These are phyloP conservation scores for Lagerstroemia speciosa DNA, from an alignment of 345 rosid species.

Conservation along the genomic window DNA sequence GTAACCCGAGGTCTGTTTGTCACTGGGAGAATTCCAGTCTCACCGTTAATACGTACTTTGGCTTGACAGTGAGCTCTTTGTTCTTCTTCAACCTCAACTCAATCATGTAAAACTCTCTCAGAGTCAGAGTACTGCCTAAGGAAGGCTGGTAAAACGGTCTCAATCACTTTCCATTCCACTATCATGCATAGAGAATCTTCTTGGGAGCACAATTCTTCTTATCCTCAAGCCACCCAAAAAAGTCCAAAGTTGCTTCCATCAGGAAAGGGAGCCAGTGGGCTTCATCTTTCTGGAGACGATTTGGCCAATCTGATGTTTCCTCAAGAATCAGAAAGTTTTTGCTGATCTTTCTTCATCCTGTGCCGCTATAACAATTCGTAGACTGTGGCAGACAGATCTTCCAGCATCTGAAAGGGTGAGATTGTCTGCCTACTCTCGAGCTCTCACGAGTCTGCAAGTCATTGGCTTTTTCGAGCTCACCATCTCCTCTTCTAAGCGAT, in stretches of 20 bases:
- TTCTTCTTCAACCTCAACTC: neutral
- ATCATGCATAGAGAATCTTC: conserved; percentile 23
- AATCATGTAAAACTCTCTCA: neutral
- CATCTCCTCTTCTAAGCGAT: neutral
- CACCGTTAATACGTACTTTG: no score
- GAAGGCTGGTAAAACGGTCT: conserved; percentile 15
- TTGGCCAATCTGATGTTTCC: neutral
- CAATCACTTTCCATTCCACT: conserved; percentile 16
- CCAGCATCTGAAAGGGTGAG: neutral
- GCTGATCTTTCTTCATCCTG: neutral
- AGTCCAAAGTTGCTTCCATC: conserved; percentile 21
- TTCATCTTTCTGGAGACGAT: conserved; percentile 1
- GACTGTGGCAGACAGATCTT: neutral
- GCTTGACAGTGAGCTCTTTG: no score
- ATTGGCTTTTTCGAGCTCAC: neutral
- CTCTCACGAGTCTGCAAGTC: neutral
- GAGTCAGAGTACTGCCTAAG: neutral
- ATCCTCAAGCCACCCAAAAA: conserved; percentile 23
- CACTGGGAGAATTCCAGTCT: no score
- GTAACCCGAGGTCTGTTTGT: no score
- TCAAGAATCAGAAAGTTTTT: neutral
- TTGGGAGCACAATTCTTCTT: conserved; percentile 14
- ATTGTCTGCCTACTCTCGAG: neutral
- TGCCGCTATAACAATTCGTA: neutral
- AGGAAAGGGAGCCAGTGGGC: conserved; percentile 7